Evolutionary conservation across 352 stramenopile species (phyloP), one percentile per base, ranked within the genome.

Genomic region (Pythium phragmiticola): DNA sequence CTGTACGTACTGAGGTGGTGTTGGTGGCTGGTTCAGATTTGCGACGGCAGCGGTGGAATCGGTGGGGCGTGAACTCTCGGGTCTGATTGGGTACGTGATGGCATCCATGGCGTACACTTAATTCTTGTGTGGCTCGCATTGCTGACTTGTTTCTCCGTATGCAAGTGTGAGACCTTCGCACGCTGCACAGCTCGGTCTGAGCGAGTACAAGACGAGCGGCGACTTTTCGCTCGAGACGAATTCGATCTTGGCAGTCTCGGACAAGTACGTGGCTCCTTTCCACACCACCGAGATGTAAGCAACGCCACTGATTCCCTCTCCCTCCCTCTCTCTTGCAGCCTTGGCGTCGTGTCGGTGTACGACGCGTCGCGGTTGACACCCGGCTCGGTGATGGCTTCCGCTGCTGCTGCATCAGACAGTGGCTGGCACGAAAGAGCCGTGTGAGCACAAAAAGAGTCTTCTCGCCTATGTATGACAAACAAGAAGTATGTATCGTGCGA

Each of bases 131-230:
- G 7, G 34, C 34, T 9, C 11, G 34, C 7, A 14, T 39, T 2
- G 16, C 39, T 16, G 39, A 46, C 39, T 9, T 41, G 11, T 41
- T 21, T 33, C 6, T 41, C 17, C 1, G 9, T 17, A 33, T 45
- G 4, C 26, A 30, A 68, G 62, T 21, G 55, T 34, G 36, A 55
- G 55, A 49, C 42, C 46, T 9, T 17, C 33, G 33, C 63, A 62
- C 21, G 26, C 19, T 26, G 26, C 69, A n/a, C 57, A 77, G 53
- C 51, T 68, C 2, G 47, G 63, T 0, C 50, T 53, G 33, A n/a
- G 47, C 34, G 56, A 55, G 28, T 91, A 87, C 77, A 91, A 90
- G 69, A 90, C 85, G 26, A 92, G 82, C 52, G 85, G 85, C 12
- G 80, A 82, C 34, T 91, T 89, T 50, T 87, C 81, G n/a, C 70